A percentile compares a stretch with the other conserved stretches of the same genome.
Evolutionary conservation across 2,329 filamentous ascomycete genomes (phyloP).

Genomic region (Lizonia empirigonia): DNA sequence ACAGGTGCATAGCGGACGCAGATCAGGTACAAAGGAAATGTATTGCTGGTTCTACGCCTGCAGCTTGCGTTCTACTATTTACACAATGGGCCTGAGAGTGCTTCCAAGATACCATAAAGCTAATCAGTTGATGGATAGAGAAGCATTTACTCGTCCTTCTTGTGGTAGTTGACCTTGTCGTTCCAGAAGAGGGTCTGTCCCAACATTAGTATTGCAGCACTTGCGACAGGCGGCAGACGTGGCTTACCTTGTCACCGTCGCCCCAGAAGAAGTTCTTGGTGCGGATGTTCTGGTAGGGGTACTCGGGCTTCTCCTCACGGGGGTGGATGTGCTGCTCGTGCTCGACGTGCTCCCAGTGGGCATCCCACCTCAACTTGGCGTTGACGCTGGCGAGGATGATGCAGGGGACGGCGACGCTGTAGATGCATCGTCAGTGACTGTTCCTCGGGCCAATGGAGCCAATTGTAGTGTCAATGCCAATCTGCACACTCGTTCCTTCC

Average conservation of each 20-base stretch:
- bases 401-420: constrained; percentile 74
- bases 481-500: neutral
- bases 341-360: constrained; percentile 95
- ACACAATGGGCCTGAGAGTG: constrained; percentile 26
- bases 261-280: constrained; percentile 96
- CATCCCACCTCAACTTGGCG: constrained; percentile 87
- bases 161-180: constrained; percentile 92
- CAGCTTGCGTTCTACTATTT: constrained; percentile 34
- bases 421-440: constrained; percentile 20
- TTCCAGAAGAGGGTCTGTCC: constrained; percentile 75
- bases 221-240: neutral
- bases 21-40: constrained; percentile 39
- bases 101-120: constrained; percentile 9
- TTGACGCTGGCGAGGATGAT: constrained; percentile 77
- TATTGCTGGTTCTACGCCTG: constrained; percentile 35
- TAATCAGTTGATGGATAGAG: constrained; percentile 10
- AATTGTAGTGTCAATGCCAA: constrained; percentile 5
- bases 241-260: constrained; percentile 86
- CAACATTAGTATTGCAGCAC: neutral
- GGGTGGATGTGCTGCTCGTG: constrained; percentile 70
- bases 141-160: constrained; percentile 69
- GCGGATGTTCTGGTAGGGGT: constrained; percentile 97
- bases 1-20: constrained; percentile 1
- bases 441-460: neutral
- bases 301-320: constrained; percentile 88